phyloP scores from a whole-genome alignment of 2,329 filamentous ascomycete genomes.

The Cordyceps cicadae region DNA sequence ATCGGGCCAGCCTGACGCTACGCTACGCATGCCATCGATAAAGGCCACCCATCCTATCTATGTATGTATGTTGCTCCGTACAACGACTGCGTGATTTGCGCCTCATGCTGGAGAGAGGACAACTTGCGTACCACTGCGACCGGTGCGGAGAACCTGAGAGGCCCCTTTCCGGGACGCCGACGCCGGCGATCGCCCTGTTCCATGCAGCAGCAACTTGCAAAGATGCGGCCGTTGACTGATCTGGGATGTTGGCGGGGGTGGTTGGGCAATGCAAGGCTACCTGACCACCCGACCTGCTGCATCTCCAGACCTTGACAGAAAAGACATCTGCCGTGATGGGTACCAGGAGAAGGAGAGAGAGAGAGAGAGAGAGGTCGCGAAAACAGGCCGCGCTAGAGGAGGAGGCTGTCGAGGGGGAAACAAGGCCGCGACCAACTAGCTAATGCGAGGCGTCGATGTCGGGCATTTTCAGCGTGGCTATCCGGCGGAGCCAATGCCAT shows the following conservation, averaged over 20 bases:
- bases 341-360: background rate
- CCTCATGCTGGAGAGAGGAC: background rate
- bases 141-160: background rate
- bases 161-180: background rate
- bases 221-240: background rate
- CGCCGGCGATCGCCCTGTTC: background rate
- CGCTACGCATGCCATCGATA: background rate
- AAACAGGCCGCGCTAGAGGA: slow-evolving; percentile 9
- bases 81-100: background rate
- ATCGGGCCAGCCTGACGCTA: background rate
- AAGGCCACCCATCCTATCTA: background rate
- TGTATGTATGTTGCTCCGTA: background rate
- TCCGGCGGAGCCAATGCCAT: background rate
- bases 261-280: background rate
- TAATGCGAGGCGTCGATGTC: slow-evolving; percentile 12
- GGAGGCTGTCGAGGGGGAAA: background rate
- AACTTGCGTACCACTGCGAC: background rate
- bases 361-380: background rate
- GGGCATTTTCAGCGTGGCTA: slow-evolving; percentile 12
- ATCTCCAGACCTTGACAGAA: background rate
- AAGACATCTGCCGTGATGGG: background rate
- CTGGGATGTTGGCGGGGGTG: background rate
- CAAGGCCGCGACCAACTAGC: background rate
- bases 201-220: background rate
- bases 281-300: background rate